These are phyloP conservation scores for Eucalyptus cladocalyx DNA, from an alignment of 345 rosid species.

Conservation along the genomic window DNA sequence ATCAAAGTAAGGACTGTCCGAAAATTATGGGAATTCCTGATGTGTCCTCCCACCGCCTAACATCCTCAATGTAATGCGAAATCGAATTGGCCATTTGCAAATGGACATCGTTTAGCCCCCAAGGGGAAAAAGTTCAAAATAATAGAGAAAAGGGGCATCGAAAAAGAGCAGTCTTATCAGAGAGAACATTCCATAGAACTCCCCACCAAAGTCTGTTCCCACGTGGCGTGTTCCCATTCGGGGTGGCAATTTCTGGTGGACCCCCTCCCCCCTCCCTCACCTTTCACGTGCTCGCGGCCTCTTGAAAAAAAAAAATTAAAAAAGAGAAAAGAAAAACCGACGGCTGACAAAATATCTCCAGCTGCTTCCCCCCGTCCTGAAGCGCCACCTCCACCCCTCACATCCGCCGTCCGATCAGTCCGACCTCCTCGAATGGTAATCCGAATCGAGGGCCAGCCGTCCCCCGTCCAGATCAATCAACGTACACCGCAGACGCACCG, in stretches of 20 bases:
- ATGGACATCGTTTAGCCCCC: background rate
- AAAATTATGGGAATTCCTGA: background rate
- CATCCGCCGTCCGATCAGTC: background rate
- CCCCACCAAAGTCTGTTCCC: background rate
- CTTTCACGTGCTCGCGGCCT: background rate
- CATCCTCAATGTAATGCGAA: rapidly evolving
- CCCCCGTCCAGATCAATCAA: background rate
- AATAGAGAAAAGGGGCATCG: background rate
- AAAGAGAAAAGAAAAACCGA: rapidly evolving
- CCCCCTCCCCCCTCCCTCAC: background rate
- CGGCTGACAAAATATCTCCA: background rate
- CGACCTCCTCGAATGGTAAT: background rate
- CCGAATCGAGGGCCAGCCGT: background rate
- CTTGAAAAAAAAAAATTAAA: background rate
- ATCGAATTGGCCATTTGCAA: background rate
- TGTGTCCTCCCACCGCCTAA: rapidly evolving
- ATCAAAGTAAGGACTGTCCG: background rate
- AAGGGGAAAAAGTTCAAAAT: background rate
- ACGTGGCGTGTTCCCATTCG: constrained; percentile 10
- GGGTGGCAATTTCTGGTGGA: background rate
- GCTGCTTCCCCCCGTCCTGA: background rate
- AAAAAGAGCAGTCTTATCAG: background rate
- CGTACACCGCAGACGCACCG: background rate
- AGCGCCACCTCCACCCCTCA: background rate
- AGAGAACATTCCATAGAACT: background rate